phyloP scores from a whole-genome alignment of 1,284 basidiomycete genomes.

The Schizopora paradoxa region DNA sequence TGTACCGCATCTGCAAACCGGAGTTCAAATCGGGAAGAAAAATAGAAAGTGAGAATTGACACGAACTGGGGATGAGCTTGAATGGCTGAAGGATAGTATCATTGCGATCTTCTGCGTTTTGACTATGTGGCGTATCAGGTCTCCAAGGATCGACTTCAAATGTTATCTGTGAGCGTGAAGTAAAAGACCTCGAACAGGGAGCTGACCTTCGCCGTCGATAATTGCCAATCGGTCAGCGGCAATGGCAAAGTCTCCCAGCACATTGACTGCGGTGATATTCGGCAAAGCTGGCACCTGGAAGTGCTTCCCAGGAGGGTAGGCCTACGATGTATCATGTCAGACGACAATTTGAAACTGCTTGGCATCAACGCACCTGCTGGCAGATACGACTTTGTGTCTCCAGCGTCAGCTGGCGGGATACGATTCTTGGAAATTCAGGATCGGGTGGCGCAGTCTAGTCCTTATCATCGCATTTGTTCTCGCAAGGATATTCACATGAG shows the following conservation, averaged over 20 bases:
- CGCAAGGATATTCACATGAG: slow-evolving; percentile 17
- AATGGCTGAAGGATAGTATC: slow-evolving; percentile 78
- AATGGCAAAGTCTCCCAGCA: slow-evolving; percentile 71
- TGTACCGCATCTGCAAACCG: slow-evolving; percentile 69
- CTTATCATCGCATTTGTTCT: slow-evolving; percentile 17
- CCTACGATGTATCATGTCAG: slow-evolving; percentile 35
- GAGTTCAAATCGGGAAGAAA: slow-evolving; percentile 1
- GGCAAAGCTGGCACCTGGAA: slow-evolving; percentile 69
- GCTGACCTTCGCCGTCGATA: slow-evolving; percentile 75
- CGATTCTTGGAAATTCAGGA: slow-evolving; percentile 57
- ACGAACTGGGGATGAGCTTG: slow-evolving; percentile 81
- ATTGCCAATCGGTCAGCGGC: slow-evolving; percentile 77
- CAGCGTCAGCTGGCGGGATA: slow-evolving; percentile 70
- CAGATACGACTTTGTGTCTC: slow-evolving; percentile 82
- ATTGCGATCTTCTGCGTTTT: slow-evolving; percentile 61
- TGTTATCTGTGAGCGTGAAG: slow-evolving; percentile 4
- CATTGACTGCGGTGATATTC: slow-evolving; percentile 77
- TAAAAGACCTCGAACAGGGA: background rate
- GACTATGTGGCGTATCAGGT: slow-evolving; percentile 81
- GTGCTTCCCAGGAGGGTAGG: slow-evolving; percentile 75
- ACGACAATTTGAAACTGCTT: background rate
- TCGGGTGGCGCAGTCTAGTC: slow-evolving; percentile 64
- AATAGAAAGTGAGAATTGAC: background rate
- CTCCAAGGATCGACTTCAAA: slow-evolving; percentile 82
- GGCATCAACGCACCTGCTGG: slow-evolving; percentile 42